These are phyloP conservation scores for Candida loeiensis DNA, from an alignment of 805 yeast genomes.

Conservation along the genomic window DNA sequence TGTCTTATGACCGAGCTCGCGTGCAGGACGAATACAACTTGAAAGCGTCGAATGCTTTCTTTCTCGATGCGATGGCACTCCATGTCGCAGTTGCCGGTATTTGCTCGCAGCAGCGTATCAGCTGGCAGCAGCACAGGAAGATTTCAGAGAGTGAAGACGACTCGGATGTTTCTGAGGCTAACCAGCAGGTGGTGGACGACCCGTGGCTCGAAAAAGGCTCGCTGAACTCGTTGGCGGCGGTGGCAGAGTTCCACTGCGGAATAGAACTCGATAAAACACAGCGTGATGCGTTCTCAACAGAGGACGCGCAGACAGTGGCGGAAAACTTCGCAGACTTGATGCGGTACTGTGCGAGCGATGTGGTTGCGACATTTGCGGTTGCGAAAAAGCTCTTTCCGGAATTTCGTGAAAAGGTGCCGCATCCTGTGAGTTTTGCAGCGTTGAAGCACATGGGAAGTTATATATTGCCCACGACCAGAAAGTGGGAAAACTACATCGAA, in stretches of 20 bases:
- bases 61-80: slow-evolving; percentile 85
- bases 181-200: slow-evolving; percentile 43
- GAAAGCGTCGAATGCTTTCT: slow-evolving; percentile 66
- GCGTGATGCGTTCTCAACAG: slow-evolving; percentile 60
- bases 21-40: slow-evolving; percentile 79
- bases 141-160: slow-evolving; percentile 20
- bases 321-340: slow-evolving; percentile 59
- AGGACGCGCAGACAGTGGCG: slow-evolving; percentile 50
- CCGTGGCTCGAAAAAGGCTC: slow-evolving; percentile 86
- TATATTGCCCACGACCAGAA: slow-evolving; percentile 69
- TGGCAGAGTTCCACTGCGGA: slow-evolving; percentile 74
- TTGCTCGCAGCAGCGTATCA: slow-evolving; percentile 85
- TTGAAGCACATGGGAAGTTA: slow-evolving; percentile 68
- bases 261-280: slow-evolving; percentile 60
- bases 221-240: slow-evolving; percentile 74
- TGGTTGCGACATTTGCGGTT: slow-evolving; percentile 67
- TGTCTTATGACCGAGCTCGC: slow-evolving; percentile 87
- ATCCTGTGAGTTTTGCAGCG: slow-evolving; percentile 92
- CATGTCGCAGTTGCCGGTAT: slow-evolving; percentile 90
- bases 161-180: slow-evolving; percentile 15
- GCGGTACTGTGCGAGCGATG: slow-evolving; percentile 84
- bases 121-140: slow-evolving; percentile 62
- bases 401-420: slow-evolving; percentile 71
- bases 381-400: slow-evolving; percentile 66
- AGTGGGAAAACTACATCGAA: slow-evolving; percentile 72